Evolutionary conservation across 192 early-diverging fungal species (phyloP), one percentile per base, ranked within the genome.

Genomic region (Coemansia sp.): DNA sequence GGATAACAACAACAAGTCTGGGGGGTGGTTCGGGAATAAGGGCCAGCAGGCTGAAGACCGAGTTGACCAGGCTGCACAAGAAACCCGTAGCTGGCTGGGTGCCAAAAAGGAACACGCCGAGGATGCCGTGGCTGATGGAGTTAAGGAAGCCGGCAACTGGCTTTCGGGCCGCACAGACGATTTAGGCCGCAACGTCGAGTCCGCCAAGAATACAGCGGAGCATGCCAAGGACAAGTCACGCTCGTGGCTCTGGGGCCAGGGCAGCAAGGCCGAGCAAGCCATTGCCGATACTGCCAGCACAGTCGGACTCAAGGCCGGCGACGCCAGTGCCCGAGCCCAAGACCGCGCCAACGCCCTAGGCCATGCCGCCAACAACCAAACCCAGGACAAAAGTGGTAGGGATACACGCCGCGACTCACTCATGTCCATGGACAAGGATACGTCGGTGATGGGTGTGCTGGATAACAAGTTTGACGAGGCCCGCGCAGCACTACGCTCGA

Each of bases 391-490:
- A 40, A 37, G 12, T 13, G 6, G 17, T 19, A 46, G 53, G 22
- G 34, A 36, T 8, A 25, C 40, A 3, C 60, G 60, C 39, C 48
- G 63, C 12, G 63, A 66, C 49, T 66, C 63, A 37, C 28, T 25
- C 27, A 1, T 17, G 17, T 19, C 29, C 43, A 43, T 31, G 29
- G 14, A n/a, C 14, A 41, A 35, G 7, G 47, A 39, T 21, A 50
- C 48, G 51, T 38, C 59, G 18, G 55, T 69, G 17, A 25, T 62
- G 34, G 41, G 54, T 14, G 48, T 51, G 31, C 54, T 69, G 37
- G 66, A 69, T 42, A 35, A 38, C 32, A 57, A 54, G 55, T 61
- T 69, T 44, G 60, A 57, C 42, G 66, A 69, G 35, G 66, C 66
- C 3, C 47, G 66, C 8, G 19, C 45, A 2, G 40, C 44, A 5